Percentiles rank a stretch among this genome's conserved stretches.
These are phyloP conservation scores for Suhomyces prunicola DNA, from an alignment of 805 yeast genomes.

Conservation along the genomic window DNA sequence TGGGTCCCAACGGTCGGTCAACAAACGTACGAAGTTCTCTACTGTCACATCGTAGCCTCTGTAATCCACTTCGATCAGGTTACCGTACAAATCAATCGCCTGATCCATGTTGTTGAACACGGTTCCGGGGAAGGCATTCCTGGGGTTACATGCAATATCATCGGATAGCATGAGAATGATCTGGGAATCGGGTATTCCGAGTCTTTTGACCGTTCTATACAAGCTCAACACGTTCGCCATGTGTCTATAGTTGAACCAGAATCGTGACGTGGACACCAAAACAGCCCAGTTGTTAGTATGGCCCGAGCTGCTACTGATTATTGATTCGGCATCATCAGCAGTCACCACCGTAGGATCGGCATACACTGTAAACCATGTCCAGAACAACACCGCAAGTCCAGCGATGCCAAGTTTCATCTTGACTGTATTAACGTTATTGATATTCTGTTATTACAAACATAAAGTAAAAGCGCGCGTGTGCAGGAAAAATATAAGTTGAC, in stretches of 20 bases:
- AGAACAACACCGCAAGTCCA: neutral
- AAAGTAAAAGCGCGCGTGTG: neutral
- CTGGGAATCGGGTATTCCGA: conserved; percentile 97
- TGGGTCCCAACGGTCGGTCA: conserved; percentile 94
- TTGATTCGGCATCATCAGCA: conserved; percentile 20
- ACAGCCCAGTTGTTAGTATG: conserved; percentile 81
- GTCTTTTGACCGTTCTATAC: conserved; percentile 91
- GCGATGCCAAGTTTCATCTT: neutral
- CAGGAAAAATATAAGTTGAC: neutral
- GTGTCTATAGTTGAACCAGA: conserved; percentile 98
- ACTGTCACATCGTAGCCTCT: conserved; percentile 98
- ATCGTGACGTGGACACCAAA: conserved; percentile 89
- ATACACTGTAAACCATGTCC: neutral
- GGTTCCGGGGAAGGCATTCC: conserved; percentile 94
- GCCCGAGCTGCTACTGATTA: conserved; percentile 33
- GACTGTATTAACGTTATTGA: neutral
- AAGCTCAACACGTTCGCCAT: conserved; percentile 94
- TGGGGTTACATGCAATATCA: conserved; percentile 94
- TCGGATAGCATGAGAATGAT: conserved; percentile 94
- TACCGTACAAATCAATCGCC: conserved; percentile 90
- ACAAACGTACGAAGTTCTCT: conserved; percentile 85
- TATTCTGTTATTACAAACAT: neutral
- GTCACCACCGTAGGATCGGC: conserved; percentile 11
- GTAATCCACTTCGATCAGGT: conserved; percentile 91
- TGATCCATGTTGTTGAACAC: conserved; percentile 93